A percentile compares a stretch with the other conserved stretches of the same genome.
phyloP scores from a whole-genome alignment of 2,329 filamentous ascomycete genomes.

The Calonectria pseudoreteaudii region DNA sequence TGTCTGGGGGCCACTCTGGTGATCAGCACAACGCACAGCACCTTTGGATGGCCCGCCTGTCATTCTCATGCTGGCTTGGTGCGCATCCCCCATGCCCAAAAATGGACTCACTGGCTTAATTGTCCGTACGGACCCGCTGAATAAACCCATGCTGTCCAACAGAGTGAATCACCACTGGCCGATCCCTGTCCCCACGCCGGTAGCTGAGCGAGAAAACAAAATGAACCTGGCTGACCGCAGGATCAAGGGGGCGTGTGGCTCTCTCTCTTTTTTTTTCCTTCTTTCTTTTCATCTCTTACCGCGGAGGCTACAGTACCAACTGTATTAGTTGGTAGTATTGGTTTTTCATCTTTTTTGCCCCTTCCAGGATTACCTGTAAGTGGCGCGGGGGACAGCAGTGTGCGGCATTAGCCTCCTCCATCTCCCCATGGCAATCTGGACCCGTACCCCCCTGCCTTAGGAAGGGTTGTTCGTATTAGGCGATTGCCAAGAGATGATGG shows the following conservation, averaged over 20 bases:
- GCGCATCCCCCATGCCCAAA: background rate
- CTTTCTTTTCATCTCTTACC: background rate
- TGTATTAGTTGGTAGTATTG: background rate
- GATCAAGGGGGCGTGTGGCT: background rate
- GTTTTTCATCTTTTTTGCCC: background rate
- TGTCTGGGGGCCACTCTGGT: background rate
- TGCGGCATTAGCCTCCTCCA: slow-evolving; percentile 20
- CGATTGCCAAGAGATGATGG: slow-evolving; percentile 20
- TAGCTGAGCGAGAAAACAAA: background rate
- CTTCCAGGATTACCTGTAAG: background rate
- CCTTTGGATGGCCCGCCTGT: background rate
- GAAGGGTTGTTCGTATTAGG: slow-evolving; percentile 33
- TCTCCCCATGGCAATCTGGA: background rate
- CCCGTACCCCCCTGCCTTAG: background rate
- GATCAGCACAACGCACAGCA: slow-evolving; percentile 3
- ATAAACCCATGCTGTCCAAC: slow-evolving; percentile 27
- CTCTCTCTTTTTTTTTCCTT: background rate
- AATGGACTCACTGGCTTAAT: background rate
- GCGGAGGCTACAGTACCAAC: background rate
- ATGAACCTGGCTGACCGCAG: slow-evolving; percentile 9
- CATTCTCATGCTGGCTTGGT: background rate
- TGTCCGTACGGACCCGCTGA: slow-evolving; percentile 12
- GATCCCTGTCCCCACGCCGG: slow-evolving; percentile 9
- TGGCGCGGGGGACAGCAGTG: slow-evolving; percentile 25
- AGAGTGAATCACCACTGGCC: background rate